Percentiles rank a stretch among this genome's conserved stretches.
Conservation (phyloP, 2,329 filamentous ascomycete genomes). For the Annulohypoxylon truncatum region DNA sequence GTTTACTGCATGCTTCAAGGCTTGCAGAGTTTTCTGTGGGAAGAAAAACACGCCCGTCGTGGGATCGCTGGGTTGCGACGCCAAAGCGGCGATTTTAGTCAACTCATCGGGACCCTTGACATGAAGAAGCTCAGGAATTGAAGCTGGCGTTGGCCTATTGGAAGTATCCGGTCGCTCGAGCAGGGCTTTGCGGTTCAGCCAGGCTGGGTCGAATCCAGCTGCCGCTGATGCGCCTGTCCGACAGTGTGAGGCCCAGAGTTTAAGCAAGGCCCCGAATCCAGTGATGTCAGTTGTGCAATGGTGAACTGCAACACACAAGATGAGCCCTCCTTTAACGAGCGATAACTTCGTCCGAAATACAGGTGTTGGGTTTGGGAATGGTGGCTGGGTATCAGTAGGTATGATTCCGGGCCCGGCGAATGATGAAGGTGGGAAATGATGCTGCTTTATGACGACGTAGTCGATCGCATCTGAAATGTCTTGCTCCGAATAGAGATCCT, state of each 20-base stretch:
- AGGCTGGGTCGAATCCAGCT: slow-evolving; percentile 36
- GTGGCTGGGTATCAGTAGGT: slow-evolving; percentile 37
- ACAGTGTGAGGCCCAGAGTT: slow-evolving; percentile 47
- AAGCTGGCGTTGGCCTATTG: neutral
- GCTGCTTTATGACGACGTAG: slow-evolving; percentile 39
- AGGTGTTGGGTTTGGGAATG: slow-evolving; percentile 37
- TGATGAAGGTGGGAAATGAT: slow-evolving; percentile 42
- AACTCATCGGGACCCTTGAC: slow-evolving; percentile 16
- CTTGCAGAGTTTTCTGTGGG: slow-evolving; percentile 28
- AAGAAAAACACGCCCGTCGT: slow-evolving; percentile 46
- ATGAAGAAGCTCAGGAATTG: slow-evolving; percentile 42
- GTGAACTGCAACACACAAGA: slow-evolving; percentile 46
- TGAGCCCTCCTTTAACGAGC: slow-evolving; percentile 41
- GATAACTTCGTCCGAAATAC: slow-evolving; percentile 45
- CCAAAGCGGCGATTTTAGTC: neutral
- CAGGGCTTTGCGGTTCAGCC: slow-evolving; percentile 40
- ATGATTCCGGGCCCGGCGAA: slow-evolving; percentile 36
- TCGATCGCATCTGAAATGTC: slow-evolving; percentile 42
- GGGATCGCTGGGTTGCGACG: slow-evolving; percentile 17
- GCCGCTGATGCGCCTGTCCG: slow-evolving; percentile 29
- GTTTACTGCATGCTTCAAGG: slow-evolving; percentile 41
- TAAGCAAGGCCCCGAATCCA: slow-evolving; percentile 45
- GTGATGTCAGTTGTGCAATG: slow-evolving; percentile 48
- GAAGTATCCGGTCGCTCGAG: neutral
- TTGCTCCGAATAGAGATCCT: slow-evolving; percentile 41